Evolutionary conservation across 176 grass and related monocot species (phyloP), one percentile per base, ranked within the genome.

Genomic region (Urochloa ruziziensis): DNA sequence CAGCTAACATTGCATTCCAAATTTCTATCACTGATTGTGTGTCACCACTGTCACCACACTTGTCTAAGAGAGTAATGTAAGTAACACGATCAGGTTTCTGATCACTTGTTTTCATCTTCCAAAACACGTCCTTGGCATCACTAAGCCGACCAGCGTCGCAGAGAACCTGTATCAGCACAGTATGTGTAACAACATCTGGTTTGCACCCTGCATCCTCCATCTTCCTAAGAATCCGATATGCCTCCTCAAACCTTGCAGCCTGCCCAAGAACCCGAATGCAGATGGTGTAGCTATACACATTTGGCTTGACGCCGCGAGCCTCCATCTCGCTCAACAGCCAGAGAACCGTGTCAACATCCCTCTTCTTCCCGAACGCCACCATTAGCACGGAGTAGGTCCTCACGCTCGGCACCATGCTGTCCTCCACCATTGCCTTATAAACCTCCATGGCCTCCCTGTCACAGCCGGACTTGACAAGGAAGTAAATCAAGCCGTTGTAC

Each of bases 241-340:
- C 93, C 23, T 90, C 90, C 51, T 90, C 87, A 19, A 95, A 84
- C 68, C 83, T 84, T 27, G 87, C 85, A 0, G 89, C 86, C 61
- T 95, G 89, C 17, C 93, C 93, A 21, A 98, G 96, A 61, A 90
- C 82, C 82, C 93, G 86, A 27, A 95, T 95, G 62, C 91, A 98
- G 65, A 98, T 98, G 80, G 93, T 98, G 77, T 93, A 98, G 46
- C 93, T 98, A 42, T 95, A 98, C 52, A 95, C 96, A 62, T 98
- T 98, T 6, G 93, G 96, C 72, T 74, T 95, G 80, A 95, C 78
- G 0, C 91, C 93, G 2, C 84, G 84, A 56, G 74, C 79, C 81
- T 93, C 86, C 96, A 98, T 95, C 73, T 98, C 91, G 2, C 27
- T 63, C 72, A 98, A 33, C 76, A 98, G 72, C 61, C 82, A 80